Conservation (phyloP, 805 yeast species). For the Candida sithepensis region DNA sequence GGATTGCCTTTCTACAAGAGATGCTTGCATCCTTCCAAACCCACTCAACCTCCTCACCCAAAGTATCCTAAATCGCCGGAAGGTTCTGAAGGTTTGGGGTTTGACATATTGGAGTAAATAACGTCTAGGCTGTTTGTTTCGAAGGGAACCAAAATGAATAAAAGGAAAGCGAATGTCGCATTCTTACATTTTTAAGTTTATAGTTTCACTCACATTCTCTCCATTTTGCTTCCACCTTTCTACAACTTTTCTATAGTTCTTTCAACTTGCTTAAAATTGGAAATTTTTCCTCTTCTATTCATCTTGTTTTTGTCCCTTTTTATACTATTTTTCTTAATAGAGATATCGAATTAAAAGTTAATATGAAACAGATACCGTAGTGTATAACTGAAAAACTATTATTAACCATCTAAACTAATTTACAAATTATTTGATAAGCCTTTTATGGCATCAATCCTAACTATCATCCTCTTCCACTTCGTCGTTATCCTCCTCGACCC, state of each 20-base stretch:
- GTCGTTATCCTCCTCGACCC: conserved; percentile 14
- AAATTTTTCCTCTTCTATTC: background rate
- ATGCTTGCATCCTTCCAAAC: conserved; percentile 35
- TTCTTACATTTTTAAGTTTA: no score
- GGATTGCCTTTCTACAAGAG: conserved; percentile 47
- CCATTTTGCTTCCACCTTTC: background rate
- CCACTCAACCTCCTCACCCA: conserved; percentile 23
- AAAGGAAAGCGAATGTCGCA: no score
- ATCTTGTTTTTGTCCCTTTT: no score
- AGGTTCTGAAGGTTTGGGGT: background rate
- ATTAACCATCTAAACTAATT: background rate
- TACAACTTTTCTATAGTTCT: background rate
- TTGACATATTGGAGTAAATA: background rate
- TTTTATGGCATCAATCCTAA: background rate
- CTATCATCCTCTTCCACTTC: conserved; percentile 11
- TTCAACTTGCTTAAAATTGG: background rate
- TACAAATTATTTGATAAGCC: background rate
- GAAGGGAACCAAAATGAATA: no score
- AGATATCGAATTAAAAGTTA: no score
- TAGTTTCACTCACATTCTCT: background rate
- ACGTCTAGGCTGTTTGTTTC: no score
- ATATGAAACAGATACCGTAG: no score
- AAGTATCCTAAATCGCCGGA: background rate
- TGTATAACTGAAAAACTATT: background rate
- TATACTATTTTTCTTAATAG: background rate